Conservation (phyloP, 2,329 filamentous ascomycete genomes). For the Aspergillus eucalypticola region DNA sequence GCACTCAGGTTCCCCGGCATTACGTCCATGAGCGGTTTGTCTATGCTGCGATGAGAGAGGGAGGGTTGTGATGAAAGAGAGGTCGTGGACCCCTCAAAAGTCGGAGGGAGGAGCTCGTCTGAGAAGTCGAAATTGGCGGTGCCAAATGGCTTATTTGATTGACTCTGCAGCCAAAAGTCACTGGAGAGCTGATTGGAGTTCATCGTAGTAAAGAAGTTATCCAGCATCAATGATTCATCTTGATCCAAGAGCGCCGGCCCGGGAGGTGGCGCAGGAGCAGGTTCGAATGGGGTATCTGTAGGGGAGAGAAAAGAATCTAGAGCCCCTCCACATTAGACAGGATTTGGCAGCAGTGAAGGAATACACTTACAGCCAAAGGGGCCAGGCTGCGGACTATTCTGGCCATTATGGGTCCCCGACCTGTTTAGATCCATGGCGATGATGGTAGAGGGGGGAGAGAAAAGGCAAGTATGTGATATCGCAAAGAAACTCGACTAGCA, state of each 20-base stretch:
- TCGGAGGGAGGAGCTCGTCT: slow-evolving; percentile 60
- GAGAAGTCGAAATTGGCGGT: slow-evolving; percentile 40
- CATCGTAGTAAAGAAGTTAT: slow-evolving; percentile 48
- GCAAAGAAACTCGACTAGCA: slow-evolving; percentile 14
- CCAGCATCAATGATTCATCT: slow-evolving; percentile 56
- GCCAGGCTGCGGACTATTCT: slow-evolving; percentile 56
- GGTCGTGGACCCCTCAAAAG: slow-evolving; percentile 66
- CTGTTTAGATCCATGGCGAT: slow-evolving; percentile 36
- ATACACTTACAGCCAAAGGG: slow-evolving; percentile 67
- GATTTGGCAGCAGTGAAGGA: slow-evolving; percentile 4
- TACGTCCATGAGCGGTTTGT: slow-evolving; percentile 28
- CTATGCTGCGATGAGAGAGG: slow-evolving; percentile 27
- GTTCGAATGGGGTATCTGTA: slow-evolving; percentile 41
- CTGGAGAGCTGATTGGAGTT: slow-evolving; percentile 41
- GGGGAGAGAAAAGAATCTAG: slow-evolving; percentile 37
- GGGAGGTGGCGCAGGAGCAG: slow-evolving; percentile 63
- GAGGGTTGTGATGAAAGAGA: slow-evolving; percentile 62
- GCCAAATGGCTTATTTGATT: slow-evolving; percentile 31
- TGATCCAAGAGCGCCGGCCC: slow-evolving; percentile 67
- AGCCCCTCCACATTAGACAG: slow-evolving; percentile 11
- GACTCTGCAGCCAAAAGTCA: slow-evolving; percentile 40
- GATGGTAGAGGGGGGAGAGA: slow-evolving; percentile 4
- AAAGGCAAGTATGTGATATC: slow-evolving; percentile 2
- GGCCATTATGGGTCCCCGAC: slow-evolving; percentile 33
- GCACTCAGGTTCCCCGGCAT: slow-evolving; percentile 28